phyloP scores from a whole-genome alignment of 129 eudicot species.

The Artemisia annua region DNA sequence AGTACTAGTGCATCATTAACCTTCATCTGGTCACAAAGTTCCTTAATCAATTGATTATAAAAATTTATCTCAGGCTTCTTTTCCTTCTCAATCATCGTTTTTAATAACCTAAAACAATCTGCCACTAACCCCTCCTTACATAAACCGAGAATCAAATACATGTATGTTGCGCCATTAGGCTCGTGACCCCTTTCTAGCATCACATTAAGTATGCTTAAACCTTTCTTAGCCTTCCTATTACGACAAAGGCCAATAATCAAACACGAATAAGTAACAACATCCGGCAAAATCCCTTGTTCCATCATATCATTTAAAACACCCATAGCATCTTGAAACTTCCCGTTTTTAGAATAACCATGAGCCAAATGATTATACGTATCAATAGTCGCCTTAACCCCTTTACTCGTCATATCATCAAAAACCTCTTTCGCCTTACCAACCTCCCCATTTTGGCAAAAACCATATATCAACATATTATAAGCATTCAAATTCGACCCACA shows the following conservation, averaged over 20 bases:
- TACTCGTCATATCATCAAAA: constrained; percentile 48
- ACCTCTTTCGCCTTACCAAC: constrained; percentile 48
- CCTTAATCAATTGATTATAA: constrained; percentile 48
- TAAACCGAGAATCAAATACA: constrained; percentile 49
- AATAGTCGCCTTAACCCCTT: constrained; percentile 48
- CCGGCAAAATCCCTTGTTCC: constrained; percentile 50
- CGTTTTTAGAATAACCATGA: constrained; percentile 46
- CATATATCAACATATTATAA: constrained; percentile 38
- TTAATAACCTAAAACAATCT: constrained; percentile 50
- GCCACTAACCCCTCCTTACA: constrained; percentile 51
- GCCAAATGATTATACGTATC: constrained; percentile 45
- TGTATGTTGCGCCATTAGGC: constrained; percentile 45
- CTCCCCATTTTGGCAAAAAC: constrained; percentile 41
- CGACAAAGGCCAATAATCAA: constrained; percentile 61
- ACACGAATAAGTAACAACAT: constrained; percentile 53
- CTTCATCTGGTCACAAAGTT: constrained; percentile 53
- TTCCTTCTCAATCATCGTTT: constrained; percentile 50
- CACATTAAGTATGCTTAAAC: constrained; percentile 49
- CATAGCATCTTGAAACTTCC: constrained; percentile 56
- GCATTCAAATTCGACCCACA: constrained; percentile 30
- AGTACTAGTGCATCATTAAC: constrained; percentile 56
- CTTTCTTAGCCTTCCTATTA: constrained; percentile 47
- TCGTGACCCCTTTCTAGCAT: constrained; percentile 64
- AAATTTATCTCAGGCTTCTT: constrained; percentile 41
- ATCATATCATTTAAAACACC: constrained; percentile 48